Base-by-base conservation (phyloP, 768 basidiomycete species). In the Hydnomerulius pinastri region DNA sequence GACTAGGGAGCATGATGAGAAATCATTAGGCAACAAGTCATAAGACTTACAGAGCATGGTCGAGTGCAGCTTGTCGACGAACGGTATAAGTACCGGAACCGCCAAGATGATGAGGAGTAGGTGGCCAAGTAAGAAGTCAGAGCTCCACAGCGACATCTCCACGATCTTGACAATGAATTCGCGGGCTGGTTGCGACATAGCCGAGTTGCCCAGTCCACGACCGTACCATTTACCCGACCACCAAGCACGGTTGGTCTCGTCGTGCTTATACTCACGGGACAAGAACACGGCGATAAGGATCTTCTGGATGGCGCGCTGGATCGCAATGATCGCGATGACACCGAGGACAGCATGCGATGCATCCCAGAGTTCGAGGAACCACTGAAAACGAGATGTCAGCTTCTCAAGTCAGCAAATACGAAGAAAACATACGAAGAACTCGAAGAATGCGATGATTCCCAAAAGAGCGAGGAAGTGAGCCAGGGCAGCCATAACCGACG, bases 141-240 rank as follows among this genome's bases (percentile, higher is more conserved):
- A 95, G 40, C 87, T 87, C 90, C 96, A 98, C 13, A 98, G 74
- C 21, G 91, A 91, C 87, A 98, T 90, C 72, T 98, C 96, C 56
- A 98, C 92, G 51, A 96, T 91, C 79, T 98, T 99, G 73, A 98
- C 95, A 49, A 98, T 82, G 65, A 90, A 97, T 77, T 98, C 97
- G 66, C 97, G 87, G 49, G 92, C 93, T 27, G 95, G 94, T 67
- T 98, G 97, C 25, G 92, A 94, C 66, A 96, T 85, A 30, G 90
- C 92, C 28, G 90, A 88, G n/a, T 79, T 80, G 12, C 96, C 96
- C 17, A 99, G 77, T 24, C 92, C 91, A 51, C 93, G 81, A 40
- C 95, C 94, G 65, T 95, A 95, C 97, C 97, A 98, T 75, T 90
- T 87, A 54, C 94, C 95, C 15, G 95, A 94, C 97, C 97, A 99